Conservation (phyloP, 257 asterid species). For the Avicennia marina region DNA sequence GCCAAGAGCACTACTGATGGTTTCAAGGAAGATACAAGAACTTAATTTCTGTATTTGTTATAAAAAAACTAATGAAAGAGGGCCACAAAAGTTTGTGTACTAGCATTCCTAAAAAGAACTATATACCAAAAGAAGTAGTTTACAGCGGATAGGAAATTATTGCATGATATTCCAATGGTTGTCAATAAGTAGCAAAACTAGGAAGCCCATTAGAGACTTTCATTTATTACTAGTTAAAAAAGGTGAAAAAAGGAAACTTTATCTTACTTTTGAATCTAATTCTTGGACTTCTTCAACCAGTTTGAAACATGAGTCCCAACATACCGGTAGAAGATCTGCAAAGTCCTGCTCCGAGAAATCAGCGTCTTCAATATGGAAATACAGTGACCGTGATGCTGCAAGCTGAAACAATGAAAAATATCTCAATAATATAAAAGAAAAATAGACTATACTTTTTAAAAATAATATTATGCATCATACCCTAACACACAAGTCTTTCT, state of each 20-base stretch:
- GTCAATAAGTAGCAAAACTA: background rate
- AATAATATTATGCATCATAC: conserved; percentile 37
- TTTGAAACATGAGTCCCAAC: conserved; percentile 90
- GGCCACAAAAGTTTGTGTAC: background rate
- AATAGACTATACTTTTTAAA: conserved; percentile 1
- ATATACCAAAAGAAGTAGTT: too few species aligned
- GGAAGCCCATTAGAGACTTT: conserved; percentile 6
- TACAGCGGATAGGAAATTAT: too few species aligned
- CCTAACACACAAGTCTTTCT: conserved; percentile 85
- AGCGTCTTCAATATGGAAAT: conserved; percentile 91
- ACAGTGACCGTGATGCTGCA: conserved; percentile 90
- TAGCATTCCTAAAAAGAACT: background rate
- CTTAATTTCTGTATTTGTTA: background rate
- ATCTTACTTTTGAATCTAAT: conserved; percentile 86
- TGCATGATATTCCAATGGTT: too few species aligned
- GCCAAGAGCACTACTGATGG: too few species aligned
- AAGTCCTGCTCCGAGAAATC: conserved; percentile 84
- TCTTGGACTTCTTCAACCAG: conserved; percentile 89
- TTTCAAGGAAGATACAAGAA: too few species aligned
- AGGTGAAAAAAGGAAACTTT: conserved; percentile 2
- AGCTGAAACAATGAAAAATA: conserved; percentile 41
- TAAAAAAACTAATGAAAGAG: background rate
- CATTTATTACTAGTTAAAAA: background rate
- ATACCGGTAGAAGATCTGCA: conserved; percentile 71
- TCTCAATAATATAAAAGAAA: conserved; percentile 6